Evolutionary conservation across 2,329 filamentous ascomycete species (phyloP), one percentile per base, ranked within the genome.

Genomic region (Arachnopeziza araneosa): DNA sequence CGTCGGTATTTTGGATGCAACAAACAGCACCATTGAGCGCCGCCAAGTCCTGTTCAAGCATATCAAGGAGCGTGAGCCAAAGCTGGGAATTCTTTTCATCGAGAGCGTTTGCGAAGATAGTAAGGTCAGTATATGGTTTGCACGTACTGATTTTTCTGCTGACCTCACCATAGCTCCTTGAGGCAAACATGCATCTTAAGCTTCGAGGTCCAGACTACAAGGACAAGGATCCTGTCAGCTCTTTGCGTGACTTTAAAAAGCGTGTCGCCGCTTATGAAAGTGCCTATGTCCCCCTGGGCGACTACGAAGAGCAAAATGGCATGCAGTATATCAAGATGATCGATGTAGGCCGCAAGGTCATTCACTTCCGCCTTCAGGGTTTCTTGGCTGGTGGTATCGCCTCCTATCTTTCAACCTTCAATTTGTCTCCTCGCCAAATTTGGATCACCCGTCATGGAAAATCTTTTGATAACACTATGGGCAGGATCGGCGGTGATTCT

Each of bases 391-490:
- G 90, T 49, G 91, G 95, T 64, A 95, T 96, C 58, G 92, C 95
- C 59, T 96, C 93, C 65, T 99, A 98, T 70, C 82, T 99, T 10
- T 89, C 95, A 52, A 98, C 96, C 68, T 99, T 99, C 80, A 98
- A 99, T 69, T 83, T 99, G 19, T 91, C 93, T 0, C 93, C 95
- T 0, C 84, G 95, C 58, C 93, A 97, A 74, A 98, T 99, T 62
- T 99, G 95, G 95, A 96, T 99, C 71, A 98, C 95, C 1, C 82
- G 95, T 55, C 95, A 98, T 71, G 95, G 95, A 50, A 90, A 97
- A 75, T 97, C 92, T 59, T 73, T 84, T 62, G 95, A 99, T 73
- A 97, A 99, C 71, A 81, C 90, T 60, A 80, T 86, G 2, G 92
- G 93, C 63, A 96, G 91, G 73, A 91, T 99, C 62, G 95, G 95